A percentile compares a stretch with the other conserved stretches of the same genome.
These are phyloP conservation scores for Xylariomycetidae sp. DNA, from an alignment of 2,329 filamentous ascomycete genomes.

Conservation along the genomic window DNA sequence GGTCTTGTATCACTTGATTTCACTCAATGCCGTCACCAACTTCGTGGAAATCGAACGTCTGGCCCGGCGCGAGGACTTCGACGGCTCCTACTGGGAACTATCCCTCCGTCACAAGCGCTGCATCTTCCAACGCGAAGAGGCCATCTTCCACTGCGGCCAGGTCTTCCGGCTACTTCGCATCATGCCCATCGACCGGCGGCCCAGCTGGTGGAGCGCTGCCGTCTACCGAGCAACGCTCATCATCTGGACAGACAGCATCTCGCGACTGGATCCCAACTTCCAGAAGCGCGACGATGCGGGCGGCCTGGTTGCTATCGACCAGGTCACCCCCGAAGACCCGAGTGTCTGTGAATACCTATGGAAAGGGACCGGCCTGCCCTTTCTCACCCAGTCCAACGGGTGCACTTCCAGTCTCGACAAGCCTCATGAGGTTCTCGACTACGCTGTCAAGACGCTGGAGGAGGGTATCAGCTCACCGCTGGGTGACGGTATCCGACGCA, in stretches of 20 bases:
- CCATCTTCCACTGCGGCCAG: constrained; percentile 63
- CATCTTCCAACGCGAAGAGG: constrained; percentile 57
- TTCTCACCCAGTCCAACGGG: constrained; percentile 29
- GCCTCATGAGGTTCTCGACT: constrained; percentile 32
- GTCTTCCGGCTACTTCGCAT: constrained; percentile 53
- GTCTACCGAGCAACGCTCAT: constrained; percentile 61
- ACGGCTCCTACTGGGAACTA: constrained; percentile 49
- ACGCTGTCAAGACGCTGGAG: constrained; percentile 34
- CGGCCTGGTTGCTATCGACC: constrained; percentile 31
- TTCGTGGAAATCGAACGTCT: constrained; percentile 63
- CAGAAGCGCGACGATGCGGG: constrained; percentile 20
- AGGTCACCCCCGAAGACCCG: constrained; percentile 33
- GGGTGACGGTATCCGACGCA: constrained; percentile 39
- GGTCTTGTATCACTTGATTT: constrained; percentile 65
- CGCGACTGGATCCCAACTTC: constrained; percentile 39
- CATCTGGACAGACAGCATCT: constrained; percentile 56
- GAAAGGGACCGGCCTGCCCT: constrained; percentile 29
- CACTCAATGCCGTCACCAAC: constrained; percentile 61
- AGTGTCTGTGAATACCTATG: constrained; percentile 32
- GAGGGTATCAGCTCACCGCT: constrained; percentile 36
- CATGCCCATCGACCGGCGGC: constrained; percentile 55
- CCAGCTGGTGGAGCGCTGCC: constrained; percentile 66
- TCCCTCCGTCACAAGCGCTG: constrained; percentile 55
- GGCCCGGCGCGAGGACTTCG: constrained; percentile 54
- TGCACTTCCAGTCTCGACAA: constrained; percentile 30